phyloP scores from a whole-genome alignment of 169 alveolate species.

The Pseudocohnilembus persalinus region DNA sequence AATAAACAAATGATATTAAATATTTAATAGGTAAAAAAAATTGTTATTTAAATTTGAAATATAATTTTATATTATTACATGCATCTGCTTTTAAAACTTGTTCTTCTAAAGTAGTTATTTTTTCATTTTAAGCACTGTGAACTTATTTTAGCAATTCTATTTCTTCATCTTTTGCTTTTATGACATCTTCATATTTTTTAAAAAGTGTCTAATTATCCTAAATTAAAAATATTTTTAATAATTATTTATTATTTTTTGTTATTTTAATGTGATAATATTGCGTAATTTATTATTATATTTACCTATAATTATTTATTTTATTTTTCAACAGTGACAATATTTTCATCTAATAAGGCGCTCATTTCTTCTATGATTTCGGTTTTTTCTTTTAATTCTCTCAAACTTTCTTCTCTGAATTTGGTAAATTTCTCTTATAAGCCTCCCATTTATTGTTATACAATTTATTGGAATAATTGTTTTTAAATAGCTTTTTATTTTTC shows the following conservation, averaged over 20 bases:
- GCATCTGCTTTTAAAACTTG: background rate
- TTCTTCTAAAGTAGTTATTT: background rate
- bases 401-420: background rate
- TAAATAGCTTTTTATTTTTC: background rate
- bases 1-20: too few species aligned
- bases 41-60: too few species aligned
- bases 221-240: too few species aligned
- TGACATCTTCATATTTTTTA: background rate
- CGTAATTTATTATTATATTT: too few species aligned
- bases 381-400: background rate
- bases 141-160: too few species aligned
- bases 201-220: background rate
- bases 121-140: background rate
- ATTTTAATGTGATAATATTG: too few species aligned
- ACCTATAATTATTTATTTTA: background rate
- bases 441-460: background rate
- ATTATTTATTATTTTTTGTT: too few species aligned
- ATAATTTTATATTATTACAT: too few species aligned
- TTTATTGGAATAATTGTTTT: background rate
- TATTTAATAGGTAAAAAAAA: too few species aligned
- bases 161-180: background rate
- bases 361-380: background rate
- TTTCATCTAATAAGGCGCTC: background rate
- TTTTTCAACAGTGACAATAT: background rate
- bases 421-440: too few species aligned